Percentiles rank a stretch among this genome's conserved stretches.
phyloP scores from a whole-genome alignment of 805 yeast genomes.

The Candida andamanensis region DNA sequence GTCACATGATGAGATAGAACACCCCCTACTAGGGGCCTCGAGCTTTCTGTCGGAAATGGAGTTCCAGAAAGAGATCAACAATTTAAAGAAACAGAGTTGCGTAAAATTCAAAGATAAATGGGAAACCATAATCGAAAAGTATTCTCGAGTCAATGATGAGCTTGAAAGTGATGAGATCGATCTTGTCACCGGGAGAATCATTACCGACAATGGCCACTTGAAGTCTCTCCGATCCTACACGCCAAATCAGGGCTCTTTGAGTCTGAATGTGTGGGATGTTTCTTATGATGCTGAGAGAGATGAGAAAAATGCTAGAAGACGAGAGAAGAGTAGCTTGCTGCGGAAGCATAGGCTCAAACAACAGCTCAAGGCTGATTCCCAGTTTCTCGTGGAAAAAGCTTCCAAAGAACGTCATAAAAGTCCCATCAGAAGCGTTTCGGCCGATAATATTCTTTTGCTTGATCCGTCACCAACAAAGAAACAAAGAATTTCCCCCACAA shows the following conservation, averaged over 20 bases:
- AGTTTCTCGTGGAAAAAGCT: not conserved
- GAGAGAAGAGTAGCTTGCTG: slow-evolving; percentile 7
- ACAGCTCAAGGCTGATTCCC: slow-evolving; percentile 12
- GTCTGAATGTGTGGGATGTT: slow-evolving; percentile 30
- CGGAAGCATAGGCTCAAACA: slow-evolving; percentile 12
- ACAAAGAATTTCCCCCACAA: slow-evolving; percentile 10
- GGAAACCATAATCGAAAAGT: slow-evolving; percentile 50
- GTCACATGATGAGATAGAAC: slow-evolving; percentile 1
- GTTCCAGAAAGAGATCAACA: slow-evolving; percentile 19
- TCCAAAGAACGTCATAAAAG: slow-evolving; percentile 1
- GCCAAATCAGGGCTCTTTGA: not conserved
- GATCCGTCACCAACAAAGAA: slow-evolving; percentile 29
- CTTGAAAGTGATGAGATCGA: slow-evolving; percentile 65
- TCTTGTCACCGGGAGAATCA: slow-evolving; percentile 54
- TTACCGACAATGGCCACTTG: slow-evolving; percentile 67
- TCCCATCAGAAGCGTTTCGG: slow-evolving; percentile 7
- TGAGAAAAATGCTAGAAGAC: slow-evolving; percentile 7
- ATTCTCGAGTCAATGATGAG: slow-evolving; percentile 42
- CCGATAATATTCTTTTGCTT: slow-evolving; percentile 20
- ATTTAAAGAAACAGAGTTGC: slow-evolving; percentile 25
- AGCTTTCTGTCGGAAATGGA: slow-evolving; percentile 12
- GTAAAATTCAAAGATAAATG: slow-evolving; percentile 32
- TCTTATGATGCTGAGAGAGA: slow-evolving; percentile 26
- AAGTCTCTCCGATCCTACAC: slow-evolving; percentile 32
- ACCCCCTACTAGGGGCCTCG: too few relatives aligned